phyloP scores from a whole-genome alignment of 164 flowering plant species.

The Vitis rotundifolia region DNA sequence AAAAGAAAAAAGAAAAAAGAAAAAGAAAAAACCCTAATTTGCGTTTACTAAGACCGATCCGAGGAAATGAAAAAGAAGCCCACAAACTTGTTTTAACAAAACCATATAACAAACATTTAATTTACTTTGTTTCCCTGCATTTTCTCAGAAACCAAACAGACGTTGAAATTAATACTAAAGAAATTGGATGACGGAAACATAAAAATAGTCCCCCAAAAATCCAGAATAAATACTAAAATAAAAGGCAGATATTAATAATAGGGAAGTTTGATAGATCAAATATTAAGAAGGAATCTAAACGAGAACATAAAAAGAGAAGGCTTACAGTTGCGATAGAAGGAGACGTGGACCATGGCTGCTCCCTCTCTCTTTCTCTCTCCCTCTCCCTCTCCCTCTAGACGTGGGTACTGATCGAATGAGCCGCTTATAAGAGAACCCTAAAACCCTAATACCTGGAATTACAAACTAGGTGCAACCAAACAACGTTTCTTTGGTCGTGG shows the following conservation, averaged over 20 bases:
- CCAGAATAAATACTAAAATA: no score
- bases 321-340: constrained; percentile 37
- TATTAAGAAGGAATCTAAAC: not conserved
- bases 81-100: no score
- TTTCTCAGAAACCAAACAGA: no score
- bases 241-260: no score
- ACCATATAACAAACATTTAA: no score
- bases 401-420: not conserved
- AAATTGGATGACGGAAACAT: no score
- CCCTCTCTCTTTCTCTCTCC: not conserved
- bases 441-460: not conserved
- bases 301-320: not conserved
- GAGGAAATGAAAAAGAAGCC: no score
- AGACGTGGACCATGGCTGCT: constrained; percentile 10
- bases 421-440: constrained; percentile 1
- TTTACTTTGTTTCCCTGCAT: no score
- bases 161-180: no score
- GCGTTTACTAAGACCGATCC: no score
- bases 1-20: not conserved
- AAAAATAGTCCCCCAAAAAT: no score
- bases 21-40: not conserved
- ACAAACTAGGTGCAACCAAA: not conserved
- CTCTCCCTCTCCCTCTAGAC: not conserved
- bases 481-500: not conserved
- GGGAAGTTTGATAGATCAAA: not conserved